Conservation (phyloP, 73 alveolate genomes). For the Paramecium pentaurelia region DNA sequence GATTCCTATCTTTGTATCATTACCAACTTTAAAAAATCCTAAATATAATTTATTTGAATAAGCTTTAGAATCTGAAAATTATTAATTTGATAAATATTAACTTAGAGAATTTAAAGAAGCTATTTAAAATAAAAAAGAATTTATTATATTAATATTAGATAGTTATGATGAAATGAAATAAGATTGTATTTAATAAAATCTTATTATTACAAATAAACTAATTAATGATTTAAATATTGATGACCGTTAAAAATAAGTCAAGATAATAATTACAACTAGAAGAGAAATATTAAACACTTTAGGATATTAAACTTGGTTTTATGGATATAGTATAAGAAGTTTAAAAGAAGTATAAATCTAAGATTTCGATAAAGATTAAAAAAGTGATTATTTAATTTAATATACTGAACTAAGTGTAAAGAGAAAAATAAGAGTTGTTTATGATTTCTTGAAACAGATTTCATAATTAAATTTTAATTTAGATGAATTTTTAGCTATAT, state of each 20-base stretch:
- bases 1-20: background rate
- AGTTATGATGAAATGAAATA: background rate
- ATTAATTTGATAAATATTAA: background rate
- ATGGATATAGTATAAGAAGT: background rate
- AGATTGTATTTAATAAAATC: background rate
- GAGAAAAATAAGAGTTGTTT: background rate
- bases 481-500: background rate
- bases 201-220: background rate
- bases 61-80: background rate
- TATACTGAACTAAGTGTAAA: background rate
- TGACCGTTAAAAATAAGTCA: background rate
- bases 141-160: background rate
- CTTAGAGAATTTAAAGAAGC: background rate
- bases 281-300: background rate
- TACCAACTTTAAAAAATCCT: background rate
- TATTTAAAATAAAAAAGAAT: background rate
- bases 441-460: background rate
- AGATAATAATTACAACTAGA: background rate
- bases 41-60: background rate
- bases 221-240: background rate
- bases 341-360: background rate
- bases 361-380: background rate
- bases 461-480: background rate
- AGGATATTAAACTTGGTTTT: background rate
- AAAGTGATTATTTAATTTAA: background rate